Evolutionary conservation across 2,329 filamentous ascomycete species (phyloP), one percentile per base, ranked within the genome.

Genomic region (Penicillium frequentans): DNA sequence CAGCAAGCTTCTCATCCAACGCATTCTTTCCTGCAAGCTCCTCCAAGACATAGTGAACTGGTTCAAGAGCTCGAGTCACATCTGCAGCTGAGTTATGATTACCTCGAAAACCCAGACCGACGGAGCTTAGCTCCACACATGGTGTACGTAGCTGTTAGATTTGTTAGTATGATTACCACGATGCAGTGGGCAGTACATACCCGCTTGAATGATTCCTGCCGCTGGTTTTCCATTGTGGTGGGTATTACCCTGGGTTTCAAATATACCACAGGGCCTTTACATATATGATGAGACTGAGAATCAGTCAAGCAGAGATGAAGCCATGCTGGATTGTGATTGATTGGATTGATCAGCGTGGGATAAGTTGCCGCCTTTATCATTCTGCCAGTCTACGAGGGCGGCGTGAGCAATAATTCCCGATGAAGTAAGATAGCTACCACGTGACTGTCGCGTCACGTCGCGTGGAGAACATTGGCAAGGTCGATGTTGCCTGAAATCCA

Each of bases 1-100:
- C 93, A 14, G 93, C 91, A 19, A 98, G 79, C 71, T 92, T 93
- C 52, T 87, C 83, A 71, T 97, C 91, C 19, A 98, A 71, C 1
- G 70, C 65, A 61, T 74, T 67, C 35, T 76, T 72, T 8, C 66
- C 67, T 23, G 69, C 65, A 16, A 86, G 72, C 16, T 72, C 70
- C 8, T 70, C 62, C 11, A 82, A 64, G 2, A 70, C 67, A 21
- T 61, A 52, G 48, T 75, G 70, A 6, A 87, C 68, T 1, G 70
- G 65, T 49, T 80, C 74, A 23, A 87, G 73, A 29, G 77, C 75
- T 46, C 73, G 68, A 4, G 79, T 70, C n/a, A 87, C 74, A 29
- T 81, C 78, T 54, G 75, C 76, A 19, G 76, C 66, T 23, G 76
- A 76, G 16, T 68, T 71, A 54, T 79, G 77, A 35, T 75, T 75